These are phyloP conservation scores for Syzygium syzygioides DNA, from an alignment of 441 rosid species.

Conservation along the genomic window DNA sequence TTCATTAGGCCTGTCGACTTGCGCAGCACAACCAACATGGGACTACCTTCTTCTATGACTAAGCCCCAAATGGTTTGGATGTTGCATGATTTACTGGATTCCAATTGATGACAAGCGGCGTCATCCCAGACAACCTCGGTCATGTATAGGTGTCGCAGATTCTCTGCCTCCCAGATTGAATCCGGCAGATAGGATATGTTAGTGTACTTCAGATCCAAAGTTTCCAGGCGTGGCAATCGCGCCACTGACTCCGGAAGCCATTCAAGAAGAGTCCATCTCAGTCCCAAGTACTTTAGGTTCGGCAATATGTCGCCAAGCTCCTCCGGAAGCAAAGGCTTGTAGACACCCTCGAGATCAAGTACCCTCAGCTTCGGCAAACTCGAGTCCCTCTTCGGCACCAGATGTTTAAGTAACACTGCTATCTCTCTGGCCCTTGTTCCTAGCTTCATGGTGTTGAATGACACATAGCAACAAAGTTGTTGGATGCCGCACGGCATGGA, in stretches of 20 bases:
- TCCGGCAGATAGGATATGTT: no score
- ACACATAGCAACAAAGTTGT: neutral
- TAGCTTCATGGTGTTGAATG: neutral
- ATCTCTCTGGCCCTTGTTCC: accelerated
- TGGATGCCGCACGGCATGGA: no score
- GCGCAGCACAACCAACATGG: accelerated
- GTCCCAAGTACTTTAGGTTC: neutral
- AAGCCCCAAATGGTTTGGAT: neutral
- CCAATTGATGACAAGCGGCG: neutral
- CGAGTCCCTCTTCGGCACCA: neutral
- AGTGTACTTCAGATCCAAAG: no score
- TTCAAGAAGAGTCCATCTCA: neutral
- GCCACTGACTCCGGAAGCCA: accelerated
- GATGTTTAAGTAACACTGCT: accelerated
- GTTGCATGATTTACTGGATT: neutral
- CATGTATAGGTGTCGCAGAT: no score
- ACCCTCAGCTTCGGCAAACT: neutral
- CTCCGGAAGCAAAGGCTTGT: neutral
- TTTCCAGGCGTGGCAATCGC: accelerated
- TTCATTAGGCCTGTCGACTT: neutral
- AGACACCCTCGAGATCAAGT: neutral
- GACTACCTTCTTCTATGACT: accelerated
- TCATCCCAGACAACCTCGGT: no score
- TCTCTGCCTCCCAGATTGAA: no score
- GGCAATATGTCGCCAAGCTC: neutral